Base-by-base conservation (phyloP, 1,284 basidiomycete species). In the Cryptococcus sp. region DNA sequence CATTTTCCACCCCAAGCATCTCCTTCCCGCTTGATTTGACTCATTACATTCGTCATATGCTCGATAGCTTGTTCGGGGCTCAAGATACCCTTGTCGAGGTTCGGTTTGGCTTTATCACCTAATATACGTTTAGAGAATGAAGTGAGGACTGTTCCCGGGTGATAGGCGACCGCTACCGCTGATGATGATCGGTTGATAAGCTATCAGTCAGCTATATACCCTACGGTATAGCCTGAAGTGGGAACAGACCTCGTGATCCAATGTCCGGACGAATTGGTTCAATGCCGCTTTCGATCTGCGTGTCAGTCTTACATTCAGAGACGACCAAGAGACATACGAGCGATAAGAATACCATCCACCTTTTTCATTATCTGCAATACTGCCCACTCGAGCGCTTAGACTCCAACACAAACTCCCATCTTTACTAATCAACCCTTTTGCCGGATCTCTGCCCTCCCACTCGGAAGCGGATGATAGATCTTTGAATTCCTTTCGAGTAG, bases 291-390 rank as follows among this genome's bases (percentile, higher is more conserved):
- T 88, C 50, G 84, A 85, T 1, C 72, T 74, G 45, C n/a, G 42
- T n/a, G 13, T 47, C 44, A 50, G 43, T 39, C 24, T 7, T 21
- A 14, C 7, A 13, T 3, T 24, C 2, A 31, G 14, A 22, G 47
- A 9, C 24, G 31, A 18, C 13, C 10, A 19, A 16, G 19, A 18
- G 34, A 68, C 71, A 57, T 49, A 70, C 50, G 84, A 78, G 41
- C 85, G 80, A 67, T 87, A 87, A 23, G 82, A 84, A 68, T 85
- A 87, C 85, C 85, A 87, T 42, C 78, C 77, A 14, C 78, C 78
- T 49, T 69, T 71, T 25, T 67, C 51, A 53, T 79, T 79, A 53
- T 79, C 77, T 0, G 53, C 62, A 28, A 79, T 78, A 54, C 68
- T 74, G 2, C 78, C 78, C 5, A 80, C 78, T 48, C 75, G 66